Conservation (phyloP, 2,329 filamentous ascomycete genomes). For the Phialocephala subalpina region DNA sequence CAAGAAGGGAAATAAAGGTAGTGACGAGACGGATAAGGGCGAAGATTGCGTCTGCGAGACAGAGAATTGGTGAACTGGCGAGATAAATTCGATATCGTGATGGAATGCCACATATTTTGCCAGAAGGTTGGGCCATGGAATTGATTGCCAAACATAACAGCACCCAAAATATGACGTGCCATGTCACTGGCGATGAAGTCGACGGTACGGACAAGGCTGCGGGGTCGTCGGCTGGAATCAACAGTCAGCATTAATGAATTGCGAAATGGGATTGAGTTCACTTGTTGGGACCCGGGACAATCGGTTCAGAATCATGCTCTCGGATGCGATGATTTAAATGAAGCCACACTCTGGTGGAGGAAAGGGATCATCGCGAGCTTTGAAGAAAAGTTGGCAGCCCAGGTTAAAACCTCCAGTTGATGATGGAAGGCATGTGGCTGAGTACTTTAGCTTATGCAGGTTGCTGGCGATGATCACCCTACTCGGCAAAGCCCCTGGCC, state of each 20-base stretch:
- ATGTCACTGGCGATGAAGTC: slow-evolving; percentile 32
- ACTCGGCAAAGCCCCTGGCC: slow-evolving; percentile 1
- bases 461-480: background rate
- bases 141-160: slow-evolving; percentile 31
- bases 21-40: slow-evolving; percentile 17
- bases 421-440: background rate
- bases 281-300: background rate
- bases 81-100: slow-evolving; percentile 26
- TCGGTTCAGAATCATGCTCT: background rate
- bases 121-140: slow-evolving; percentile 33
- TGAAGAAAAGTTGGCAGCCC: background rate
- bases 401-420: background rate
- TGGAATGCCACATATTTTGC: slow-evolving; percentile 22
- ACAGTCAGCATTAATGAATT: background rate
- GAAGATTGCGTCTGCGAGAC: slow-evolving; percentile 25
- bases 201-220: background rate
- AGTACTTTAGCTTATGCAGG: background rate
- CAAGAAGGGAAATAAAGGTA: background rate
- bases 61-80: slow-evolving; percentile 29
- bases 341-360: too few species aligned
- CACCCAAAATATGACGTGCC: slow-evolving; percentile 33
- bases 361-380: too few species aligned
- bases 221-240: background rate
- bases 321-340: background rate
- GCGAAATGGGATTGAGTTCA: background rate